Base-by-base conservation (phyloP, 2,329 filamentous ascomycete species). In the Aspergillus udagawae region DNA sequence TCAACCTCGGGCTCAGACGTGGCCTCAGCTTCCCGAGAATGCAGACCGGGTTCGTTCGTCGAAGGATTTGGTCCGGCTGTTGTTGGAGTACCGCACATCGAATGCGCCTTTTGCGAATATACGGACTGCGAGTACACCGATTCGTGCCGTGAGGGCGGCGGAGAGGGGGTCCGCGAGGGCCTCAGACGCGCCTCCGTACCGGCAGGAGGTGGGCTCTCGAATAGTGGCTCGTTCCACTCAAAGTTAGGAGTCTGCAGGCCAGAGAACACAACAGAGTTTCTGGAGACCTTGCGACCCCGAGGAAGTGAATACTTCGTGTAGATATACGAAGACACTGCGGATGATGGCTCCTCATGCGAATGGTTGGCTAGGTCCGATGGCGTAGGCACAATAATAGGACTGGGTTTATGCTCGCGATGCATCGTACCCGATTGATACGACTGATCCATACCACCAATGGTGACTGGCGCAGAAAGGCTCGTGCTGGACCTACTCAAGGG, bases 291-390 rank as follows among this genome's bases (percentile, higher is more conserved):
- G 70, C 94, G 90, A 14, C 93, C 93, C 60, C 93, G 85, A 1
- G 94, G 93, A 29, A 97, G 79, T 1, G 84, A 79, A 68, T 92
- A 96, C 59, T 90, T 95, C 7, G 91, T 88, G 71, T 97, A 94
- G 17, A 90, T 89, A 70, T 96, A 96, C 0, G 92, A 91, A 0
- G 88, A 82, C 2, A 86, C 83, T 1, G 81, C 80, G 7, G 78
- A 73, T 1, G 67, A 68, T 3, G 70, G 73, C 1, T 73, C 67
- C 42, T 74, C 67, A 14, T 49, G 49, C 25, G 62, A 61, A 42
- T 58, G 57, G 4, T 45, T 52, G 8, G 65, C 59, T 51, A 64
- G 41, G 42, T 71, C 69, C 2, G 60, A 63, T 7, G 57, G 55
- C 7, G 65, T 49, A 2, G 68, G 67, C 2, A 75, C 60, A 17